These are phyloP conservation scores for Royoungia palumana DNA, from an alignment of 768 basidiomycete species.

Conservation along the genomic window DNA sequence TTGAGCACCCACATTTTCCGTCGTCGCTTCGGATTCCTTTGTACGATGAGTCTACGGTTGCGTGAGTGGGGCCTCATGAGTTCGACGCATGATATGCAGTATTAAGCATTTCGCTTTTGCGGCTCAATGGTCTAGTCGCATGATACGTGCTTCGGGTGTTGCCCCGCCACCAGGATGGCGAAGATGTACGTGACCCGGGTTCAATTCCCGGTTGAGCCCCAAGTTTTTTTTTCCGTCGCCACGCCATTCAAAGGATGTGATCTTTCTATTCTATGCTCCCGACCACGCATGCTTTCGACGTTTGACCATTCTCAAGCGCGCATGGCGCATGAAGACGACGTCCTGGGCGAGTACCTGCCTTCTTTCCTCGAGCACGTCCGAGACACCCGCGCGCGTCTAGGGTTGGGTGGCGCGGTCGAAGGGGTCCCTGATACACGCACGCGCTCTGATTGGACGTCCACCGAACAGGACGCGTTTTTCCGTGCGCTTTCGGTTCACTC, in stretches of 20 bases:
- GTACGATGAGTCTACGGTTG: too few relatives aligned
- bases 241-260: constrained; percentile 14
- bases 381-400: constrained; percentile 23
- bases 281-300: background rate
- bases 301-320: background rate
- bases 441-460: constrained; percentile 49
- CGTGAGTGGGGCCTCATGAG: too few relatives aligned
- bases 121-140: constrained; percentile 37
- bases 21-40: background rate
- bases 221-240: constrained; percentile 9
- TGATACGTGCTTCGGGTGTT: constrained; percentile 35
- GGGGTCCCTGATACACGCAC: background rate
- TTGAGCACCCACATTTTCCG: too few relatives aligned
- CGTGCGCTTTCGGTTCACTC: constrained; percentile 65
- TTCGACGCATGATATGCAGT: too few relatives aligned
- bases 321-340: constrained; percentile 16
- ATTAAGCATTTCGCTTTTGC: too few relatives aligned
- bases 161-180: constrained; percentile 24
- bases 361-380: constrained; percentile 24
- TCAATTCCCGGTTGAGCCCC: constrained; percentile 35
- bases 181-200: constrained; percentile 37
- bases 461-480: constrained; percentile 73
- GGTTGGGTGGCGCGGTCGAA: background rate
- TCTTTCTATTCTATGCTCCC: background rate
- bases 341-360: constrained; percentile 24